Conservation (phyloP, 2,329 filamentous ascomycete species). For the Sporothrix euskadiensis region DNA sequence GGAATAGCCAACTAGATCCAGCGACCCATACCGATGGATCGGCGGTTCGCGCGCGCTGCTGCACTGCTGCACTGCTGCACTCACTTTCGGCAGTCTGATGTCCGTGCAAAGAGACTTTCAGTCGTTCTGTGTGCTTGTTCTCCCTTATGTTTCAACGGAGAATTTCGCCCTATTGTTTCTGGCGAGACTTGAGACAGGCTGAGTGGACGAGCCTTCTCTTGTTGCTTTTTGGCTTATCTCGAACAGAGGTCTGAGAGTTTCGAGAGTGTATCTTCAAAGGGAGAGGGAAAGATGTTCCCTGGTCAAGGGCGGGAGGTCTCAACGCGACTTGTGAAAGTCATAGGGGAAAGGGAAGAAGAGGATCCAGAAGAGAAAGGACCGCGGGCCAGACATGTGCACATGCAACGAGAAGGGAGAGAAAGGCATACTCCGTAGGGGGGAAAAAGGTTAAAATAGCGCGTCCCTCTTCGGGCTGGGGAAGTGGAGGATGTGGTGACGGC, state of each 20-base stretch:
- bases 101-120: background rate
- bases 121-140: background rate
- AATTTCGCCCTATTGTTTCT: background rate
- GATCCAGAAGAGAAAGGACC: background rate
- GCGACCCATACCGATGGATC: conserved; percentile 21
- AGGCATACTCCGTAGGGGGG: background rate
- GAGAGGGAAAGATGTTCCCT: background rate
- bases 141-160: conserved; percentile 7
- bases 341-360: background rate
- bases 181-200: background rate
- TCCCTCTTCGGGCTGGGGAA: conserved; percentile 9
- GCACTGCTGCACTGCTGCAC: background rate
- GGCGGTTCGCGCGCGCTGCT: background rate
- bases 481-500: background rate
- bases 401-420: background rate
- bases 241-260: background rate
- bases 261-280: background rate
- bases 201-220: background rate
- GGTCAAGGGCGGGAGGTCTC: background rate
- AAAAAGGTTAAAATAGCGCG: conserved; percentile 7
- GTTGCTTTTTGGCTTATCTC: background rate
- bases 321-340: background rate
- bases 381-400: background rate
- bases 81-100: background rate
- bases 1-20: background rate